Conservation (phyloP, 2,329 filamentous ascomycete genomes). For the Esteya vermicola region DNA sequence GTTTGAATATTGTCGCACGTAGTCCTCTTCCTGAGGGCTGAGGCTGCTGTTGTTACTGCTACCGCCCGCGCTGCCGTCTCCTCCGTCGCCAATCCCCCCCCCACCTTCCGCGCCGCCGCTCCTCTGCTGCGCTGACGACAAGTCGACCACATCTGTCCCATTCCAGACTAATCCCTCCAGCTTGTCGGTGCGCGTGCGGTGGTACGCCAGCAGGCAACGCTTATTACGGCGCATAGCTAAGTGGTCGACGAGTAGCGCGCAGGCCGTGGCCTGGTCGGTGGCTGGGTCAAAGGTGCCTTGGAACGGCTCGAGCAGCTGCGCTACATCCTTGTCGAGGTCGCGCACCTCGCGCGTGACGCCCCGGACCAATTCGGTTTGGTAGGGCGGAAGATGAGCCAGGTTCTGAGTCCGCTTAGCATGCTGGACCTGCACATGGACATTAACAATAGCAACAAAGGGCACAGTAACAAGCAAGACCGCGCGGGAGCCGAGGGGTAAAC, state of each 20-base stretch:
- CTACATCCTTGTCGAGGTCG: conserved; percentile 78
- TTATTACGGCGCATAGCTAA: conserved; percentile 94
- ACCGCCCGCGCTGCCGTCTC: neutral
- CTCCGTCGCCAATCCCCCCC: neutral
- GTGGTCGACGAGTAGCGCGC: conserved; percentile 83
- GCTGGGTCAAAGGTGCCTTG: conserved; percentile 75
- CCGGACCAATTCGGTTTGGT: conserved; percentile 84
- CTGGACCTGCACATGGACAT: too few relatives aligned
- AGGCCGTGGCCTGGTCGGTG: conserved; percentile 70
- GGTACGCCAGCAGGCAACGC: conserved; percentile 86
- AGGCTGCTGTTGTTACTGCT: conserved; percentile 55
- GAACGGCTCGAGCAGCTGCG: conserved; percentile 66
- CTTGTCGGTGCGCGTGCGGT: conserved; percentile 78
- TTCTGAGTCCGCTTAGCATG: conserved; percentile 92
- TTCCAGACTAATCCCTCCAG: conserved; percentile 90
- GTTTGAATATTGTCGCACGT: conserved; percentile 82
- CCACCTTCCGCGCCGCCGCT: conserved; percentile 18
- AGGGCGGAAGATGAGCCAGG: conserved; percentile 72
- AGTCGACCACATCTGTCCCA: conserved; percentile 69
- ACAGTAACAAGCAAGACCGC: too few relatives aligned
- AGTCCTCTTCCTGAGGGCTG: conserved; percentile 93
- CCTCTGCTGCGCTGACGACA: conserved; percentile 41
- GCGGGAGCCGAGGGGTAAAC: too few relatives aligned
- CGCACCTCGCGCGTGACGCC: conserved; percentile 81
- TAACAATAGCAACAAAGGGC: too few relatives aligned